Evolutionary conservation across 345 rosid species (phyloP).

Genomic region (Gossypioides kirkii): DNA sequence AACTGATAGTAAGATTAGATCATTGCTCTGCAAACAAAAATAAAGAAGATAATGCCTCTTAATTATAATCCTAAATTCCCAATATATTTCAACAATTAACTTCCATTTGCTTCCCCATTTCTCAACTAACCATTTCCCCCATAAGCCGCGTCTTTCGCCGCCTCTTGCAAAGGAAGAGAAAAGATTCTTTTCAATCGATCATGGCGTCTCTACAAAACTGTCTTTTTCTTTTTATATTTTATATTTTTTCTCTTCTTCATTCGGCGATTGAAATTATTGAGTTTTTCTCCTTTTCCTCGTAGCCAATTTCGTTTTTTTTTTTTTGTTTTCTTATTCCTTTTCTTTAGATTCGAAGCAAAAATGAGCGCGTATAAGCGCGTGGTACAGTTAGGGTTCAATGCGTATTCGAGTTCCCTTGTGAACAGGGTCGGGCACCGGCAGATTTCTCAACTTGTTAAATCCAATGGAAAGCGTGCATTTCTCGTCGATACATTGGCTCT

Average conservation of each 20-base stretch:
- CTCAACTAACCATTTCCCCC: not conserved
- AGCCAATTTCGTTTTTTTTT: not conserved
- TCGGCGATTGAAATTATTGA: not conserved
- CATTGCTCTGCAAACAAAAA: too few species aligned
- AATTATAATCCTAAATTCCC: not conserved
- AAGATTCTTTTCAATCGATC: not conserved
- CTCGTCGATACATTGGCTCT: slow-evolving; percentile 93
- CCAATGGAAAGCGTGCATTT: slow-evolving; percentile 70
- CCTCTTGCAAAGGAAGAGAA: not conserved
- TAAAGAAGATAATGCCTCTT: not conserved
- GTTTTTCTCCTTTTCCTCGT: not conserved
- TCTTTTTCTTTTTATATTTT: not conserved
- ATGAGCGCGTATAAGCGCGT: slow-evolving; percentile 51
- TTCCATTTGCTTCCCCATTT: not conserved
- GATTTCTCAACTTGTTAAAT: slow-evolving; percentile 56
- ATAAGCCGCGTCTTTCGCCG: not conserved
- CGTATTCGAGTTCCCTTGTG: slow-evolving; percentile 14
- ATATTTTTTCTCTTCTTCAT: not conserved
- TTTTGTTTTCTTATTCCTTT: not conserved
- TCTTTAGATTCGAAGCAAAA: not conserved
- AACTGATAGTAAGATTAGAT: too few species aligned
- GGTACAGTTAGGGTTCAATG: slow-evolving; percentile 37
- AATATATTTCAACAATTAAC: not conserved
- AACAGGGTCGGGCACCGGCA: slow-evolving; percentile 28
- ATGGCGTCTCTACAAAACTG: not conserved